A percentile compares a stretch with the other conserved stretches of the same genome.
Evolutionary conservation across 345 rosid genomes (phyloP).

Genomic region (Microthlaspi erraticum): DNA sequence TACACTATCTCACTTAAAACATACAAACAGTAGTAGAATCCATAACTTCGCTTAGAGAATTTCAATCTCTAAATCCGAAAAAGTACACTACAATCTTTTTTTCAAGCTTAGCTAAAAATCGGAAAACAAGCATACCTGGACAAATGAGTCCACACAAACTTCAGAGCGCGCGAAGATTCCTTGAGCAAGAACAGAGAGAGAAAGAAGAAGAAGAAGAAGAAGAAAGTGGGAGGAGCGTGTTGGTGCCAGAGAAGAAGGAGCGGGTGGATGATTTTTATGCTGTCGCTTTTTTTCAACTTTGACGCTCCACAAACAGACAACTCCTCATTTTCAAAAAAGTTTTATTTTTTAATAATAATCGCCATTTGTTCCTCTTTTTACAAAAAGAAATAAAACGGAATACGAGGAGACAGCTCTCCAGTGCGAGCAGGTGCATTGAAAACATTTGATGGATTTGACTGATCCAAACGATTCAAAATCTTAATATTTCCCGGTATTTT

Average conservation of each 20-base stretch:
- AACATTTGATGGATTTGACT: constrained; percentile 23
- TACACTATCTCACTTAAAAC: constrained; percentile 8
- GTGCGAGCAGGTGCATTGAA: constrained; percentile 1
- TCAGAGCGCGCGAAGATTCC: constrained; percentile 16
- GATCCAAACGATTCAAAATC: constrained; percentile 27
- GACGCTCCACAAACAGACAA: constrained; percentile 47
- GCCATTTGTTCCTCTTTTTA: constrained; percentile 5
- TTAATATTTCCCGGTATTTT: neutral
- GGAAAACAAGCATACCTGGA: constrained; percentile 23
- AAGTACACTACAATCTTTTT: neutral
- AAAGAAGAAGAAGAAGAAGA: constrained; percentile 19
- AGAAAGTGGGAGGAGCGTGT: constrained; percentile 52
- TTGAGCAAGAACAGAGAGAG: constrained; percentile 10
- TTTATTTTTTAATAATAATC: neutral
- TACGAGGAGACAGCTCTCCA: constrained; percentile 33
- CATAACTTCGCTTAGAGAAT: neutral
- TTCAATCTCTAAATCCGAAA: neutral
- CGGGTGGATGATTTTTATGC: constrained; percentile 35
- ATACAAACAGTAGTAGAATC: neutral
- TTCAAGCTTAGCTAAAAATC: neutral
- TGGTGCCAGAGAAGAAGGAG: constrained; percentile 46
- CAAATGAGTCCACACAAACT: constrained; percentile 9
- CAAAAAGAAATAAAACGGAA: constrained; percentile 15
- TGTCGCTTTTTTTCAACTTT: constrained; percentile 46
- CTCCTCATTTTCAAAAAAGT: constrained; percentile 18